Percentiles rank a stretch among this genome's conserved stretches.
These are phyloP conservation scores for Zygosaccharomyces bailii DNA, from an alignment of 805 yeast species.

Conservation along the genomic window DNA sequence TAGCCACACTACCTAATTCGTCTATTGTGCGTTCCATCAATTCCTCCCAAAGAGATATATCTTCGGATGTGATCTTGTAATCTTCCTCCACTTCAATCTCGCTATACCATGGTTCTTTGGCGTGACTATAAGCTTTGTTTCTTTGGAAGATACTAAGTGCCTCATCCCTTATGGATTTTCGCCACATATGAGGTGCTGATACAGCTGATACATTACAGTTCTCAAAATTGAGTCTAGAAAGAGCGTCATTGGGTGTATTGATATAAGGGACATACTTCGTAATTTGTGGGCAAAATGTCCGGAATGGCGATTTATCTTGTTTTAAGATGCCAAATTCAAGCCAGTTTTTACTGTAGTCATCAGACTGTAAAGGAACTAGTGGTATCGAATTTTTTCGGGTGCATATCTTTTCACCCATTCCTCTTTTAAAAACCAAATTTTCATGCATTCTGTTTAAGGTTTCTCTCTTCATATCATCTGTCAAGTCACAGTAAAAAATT, in stretches of 20 bases:
- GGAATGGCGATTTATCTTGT: slow-evolving; percentile 14
- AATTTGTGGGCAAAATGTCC: slow-evolving; percentile 17
- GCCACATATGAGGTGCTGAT: slow-evolving; percentile 2
- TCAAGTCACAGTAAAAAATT: slow-evolving; percentile 48
- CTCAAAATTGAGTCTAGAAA: slow-evolving; percentile 34
- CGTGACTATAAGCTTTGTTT: slow-evolving; percentile 1
- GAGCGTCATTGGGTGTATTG: slow-evolving; percentile 45
- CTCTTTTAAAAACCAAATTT: slow-evolving; percentile 8
- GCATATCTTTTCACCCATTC: slow-evolving; percentile 30
- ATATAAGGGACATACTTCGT: slow-evolving; percentile 55
- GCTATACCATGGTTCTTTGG: slow-evolving; percentile 14
- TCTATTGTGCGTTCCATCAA: slow-evolving; percentile 5
- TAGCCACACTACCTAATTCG: slow-evolving; percentile 1
- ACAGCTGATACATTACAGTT: not conserved
- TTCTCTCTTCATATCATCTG: slow-evolving; percentile 28
- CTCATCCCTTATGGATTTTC: slow-evolving; percentile 18
- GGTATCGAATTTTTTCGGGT: slow-evolving; percentile 41
- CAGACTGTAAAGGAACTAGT: slow-evolving; percentile 57
- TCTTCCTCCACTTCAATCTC: slow-evolving; percentile 20
- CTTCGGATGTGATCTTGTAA: slow-evolving; percentile 11
- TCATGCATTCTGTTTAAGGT: slow-evolving; percentile 21
- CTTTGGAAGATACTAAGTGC: slow-evolving; percentile 11
- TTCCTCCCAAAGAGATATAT: slow-evolving; percentile 3
- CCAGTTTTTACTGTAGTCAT: slow-evolving; percentile 48
- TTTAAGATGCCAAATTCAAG: slow-evolving; percentile 34